Base-by-base conservation (phyloP, 2,329 filamentous ascomycete genomes). In the Xylariomycetidae sp. region DNA sequence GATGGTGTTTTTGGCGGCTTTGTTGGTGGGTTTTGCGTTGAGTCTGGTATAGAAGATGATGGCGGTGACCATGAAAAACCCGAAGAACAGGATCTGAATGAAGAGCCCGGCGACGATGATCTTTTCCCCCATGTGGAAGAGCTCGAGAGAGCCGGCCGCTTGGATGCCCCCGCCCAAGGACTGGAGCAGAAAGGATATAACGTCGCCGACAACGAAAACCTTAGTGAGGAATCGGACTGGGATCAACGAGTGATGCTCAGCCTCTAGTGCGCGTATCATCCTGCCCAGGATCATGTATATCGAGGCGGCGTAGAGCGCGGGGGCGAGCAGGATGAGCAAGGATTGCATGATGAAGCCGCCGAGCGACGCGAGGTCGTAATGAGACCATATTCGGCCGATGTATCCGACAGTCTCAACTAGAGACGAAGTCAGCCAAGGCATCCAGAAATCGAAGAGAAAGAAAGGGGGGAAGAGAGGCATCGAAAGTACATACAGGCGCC, bases 1-100 rank as follows among this genome's bases (percentile, higher is more conserved):
- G n/a, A n/a, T n/a, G n/a, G n/a, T n/a, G n/a, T n/a, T n/a, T n/a
- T n/a, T n/a, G n/a, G n/a, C n/a, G n/a, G n/a, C n/a, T n/a, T n/a
- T n/a, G n/a, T n/a, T n/a, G n/a, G n/a, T n/a, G n/a, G n/a, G n/a
- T n/a, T n/a, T n/a, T n/a, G n/a, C n/a, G n/a, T n/a, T n/a, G n/a
- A n/a, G n/a, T n/a, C n/a, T n/a, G n/a, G n/a, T n/a, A n/a, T n/a
- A n/a, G n/a, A n/a, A n/a, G n/a, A n/a, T n/a, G n/a, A n/a, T n/a
- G n/a, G 0, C 65, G 1, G 63, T 57, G 2, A 65, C 26, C 14
- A 74, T 52, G 45, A 77, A 77, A 23, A 73, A 54, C 10, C 54
- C 54, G 36, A 77, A 72, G 32, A 69, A 62, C 7, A 67, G 25
- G 6, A 77, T 56, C 41, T 78, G 73, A 5, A 74, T 47, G 8